Base-by-base conservation (phyloP, 2,329 filamentous ascomycete genomes). In the Alternaria hordeiaustralica region DNA sequence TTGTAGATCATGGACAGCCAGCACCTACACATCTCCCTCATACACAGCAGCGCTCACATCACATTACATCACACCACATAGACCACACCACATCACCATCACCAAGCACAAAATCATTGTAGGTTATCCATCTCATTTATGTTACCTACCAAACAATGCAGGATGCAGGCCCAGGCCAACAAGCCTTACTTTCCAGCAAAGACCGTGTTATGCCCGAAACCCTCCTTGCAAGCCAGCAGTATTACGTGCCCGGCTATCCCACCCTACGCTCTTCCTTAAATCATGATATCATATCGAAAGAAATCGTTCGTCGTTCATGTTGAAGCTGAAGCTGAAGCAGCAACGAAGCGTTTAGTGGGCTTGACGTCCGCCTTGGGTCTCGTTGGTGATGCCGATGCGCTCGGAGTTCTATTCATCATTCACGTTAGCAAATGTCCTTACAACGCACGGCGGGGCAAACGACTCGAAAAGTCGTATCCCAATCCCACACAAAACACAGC, bases 311-410 rank as follows among this genome's bases (percentile, higher is more conserved):
- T 21, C 28, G 6, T 43, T 57, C 59, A 50, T 50, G 30, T 61
- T 57, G 61, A 64, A 2, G 33, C 33, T 36, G 33, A 12, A 36
- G 33, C 13, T 5, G 9, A 6, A 15, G 50, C 45, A 47, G 43
- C 18, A 21, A 36, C 26, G 41, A 62, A 49, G 25, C 54, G 54
- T 56, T 66, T 77, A 78, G 71, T 79, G 77, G 9, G 71, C 70
- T 28, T 77, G 64, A 54, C 71, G 69, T 26, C 72, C 62, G 45
- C 82, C 82, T 65, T 78, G 73, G 55, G 76, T 75, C 70, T 80
- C 74, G 75, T 84, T 84, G 63, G 77, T 81, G 68, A 78, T 78
- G 55, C 82, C 82, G 58, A 79, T 74, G 70, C 82, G 81, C 60
- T 80, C 81, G 55, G 74, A 64, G 71, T 76, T 78, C 81, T 82